Evolutionary conservation across 73 alveolate genomes (phyloP).

Genomic region (Tetrahymena borealis): DNA sequence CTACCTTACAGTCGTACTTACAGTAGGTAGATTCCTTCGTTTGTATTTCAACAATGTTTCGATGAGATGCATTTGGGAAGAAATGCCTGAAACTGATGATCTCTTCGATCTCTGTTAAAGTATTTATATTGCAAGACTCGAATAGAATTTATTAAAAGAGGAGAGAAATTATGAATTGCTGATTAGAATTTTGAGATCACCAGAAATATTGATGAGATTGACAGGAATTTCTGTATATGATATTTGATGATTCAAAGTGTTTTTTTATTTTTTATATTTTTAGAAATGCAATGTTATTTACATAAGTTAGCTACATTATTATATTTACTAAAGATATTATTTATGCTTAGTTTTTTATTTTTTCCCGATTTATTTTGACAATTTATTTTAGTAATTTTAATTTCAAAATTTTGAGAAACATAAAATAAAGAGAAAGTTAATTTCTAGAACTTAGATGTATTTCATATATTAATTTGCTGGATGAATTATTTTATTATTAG

Average conservation of each 20-base stretch:
- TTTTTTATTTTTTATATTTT: too few relatives aligned
- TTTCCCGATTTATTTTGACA: too few relatives aligned
- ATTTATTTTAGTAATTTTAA: too few relatives aligned
- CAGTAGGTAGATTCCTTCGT: slow-evolving; percentile 58
- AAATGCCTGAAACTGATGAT: slow-evolving; percentile 53
- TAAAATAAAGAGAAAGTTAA: too few relatives aligned
- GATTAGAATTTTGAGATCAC: slow-evolving; percentile 51
- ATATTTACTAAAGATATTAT: too few relatives aligned
- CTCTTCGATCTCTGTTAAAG: slow-evolving; percentile 59
- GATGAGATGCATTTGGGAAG: slow-evolving; percentile 56
- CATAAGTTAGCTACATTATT: too few relatives aligned
- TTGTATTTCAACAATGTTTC: slow-evolving; percentile 46
- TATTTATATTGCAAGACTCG: slow-evolving; percentile 53
- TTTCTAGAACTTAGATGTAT: too few relatives aligned
- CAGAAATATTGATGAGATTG: slow-evolving; percentile 54
- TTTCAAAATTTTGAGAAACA: too few relatives aligned
- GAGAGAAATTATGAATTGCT: slow-evolving; percentile 52
- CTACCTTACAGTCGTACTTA: slow-evolving; percentile 53
- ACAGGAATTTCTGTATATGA: slow-evolving; percentile 45
- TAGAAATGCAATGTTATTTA: too few relatives aligned
- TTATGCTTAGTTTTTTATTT: too few relatives aligned
- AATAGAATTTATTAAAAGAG: slow-evolving; percentile 49
- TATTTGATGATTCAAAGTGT: background rate
- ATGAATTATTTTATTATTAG: too few relatives aligned
- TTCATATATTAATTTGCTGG: too few relatives aligned